Base-by-base conservation (phyloP, 129 eudicot species). In the Apium graveolens region DNA sequence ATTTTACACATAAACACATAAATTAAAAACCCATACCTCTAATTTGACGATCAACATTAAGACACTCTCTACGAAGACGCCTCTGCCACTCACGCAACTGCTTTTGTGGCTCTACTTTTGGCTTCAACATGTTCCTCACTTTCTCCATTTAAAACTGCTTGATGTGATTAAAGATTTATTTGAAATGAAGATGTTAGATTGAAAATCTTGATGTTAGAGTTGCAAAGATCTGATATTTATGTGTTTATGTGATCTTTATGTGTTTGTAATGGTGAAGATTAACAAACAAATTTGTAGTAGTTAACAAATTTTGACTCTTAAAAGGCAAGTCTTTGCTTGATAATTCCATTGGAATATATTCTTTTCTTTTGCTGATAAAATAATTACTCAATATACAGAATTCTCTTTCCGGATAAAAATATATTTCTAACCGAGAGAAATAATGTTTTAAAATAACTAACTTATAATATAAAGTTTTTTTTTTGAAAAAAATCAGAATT, bases 21-120 rank as follows among this genome's bases (percentile, higher is more conserved):
- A 69, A 24, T 11, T 1, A 46, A 48, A 72, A 57, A 73, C 48
- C n/a, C 55, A 76, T n/a, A 90, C 98, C 97, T 83, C 98, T 88
- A 79, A 91, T 91, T 82, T 95, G 99, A 73, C 97, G 99, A 43
- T 92, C 99, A 85, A 95, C 86, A 76, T 87, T 90, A 57, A 96
- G 99, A 74, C 90, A 88, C 80, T 95, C 99, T 82, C 92, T 96
- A 3, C 97, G 97, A 76, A 95, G 96, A 41, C 90, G 90, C 27
- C 97, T 90, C 83, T 95, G 99, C 99, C 97, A 95, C 79, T 95
- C 99, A 83, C 96, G 86, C 80, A 95, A 77, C 14, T 86, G 78
- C 42, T 88, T 92, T 76, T 95, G 97, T 0, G 97, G 97, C 75
- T 88, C 90, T 31, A 97, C 96, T 83, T 95, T 95, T 46, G 97